These are phyloP conservation scores for Hypoxylon sp. DNA, from an alignment of 2,329 filamentous ascomycete species.

Conservation along the genomic window DNA sequence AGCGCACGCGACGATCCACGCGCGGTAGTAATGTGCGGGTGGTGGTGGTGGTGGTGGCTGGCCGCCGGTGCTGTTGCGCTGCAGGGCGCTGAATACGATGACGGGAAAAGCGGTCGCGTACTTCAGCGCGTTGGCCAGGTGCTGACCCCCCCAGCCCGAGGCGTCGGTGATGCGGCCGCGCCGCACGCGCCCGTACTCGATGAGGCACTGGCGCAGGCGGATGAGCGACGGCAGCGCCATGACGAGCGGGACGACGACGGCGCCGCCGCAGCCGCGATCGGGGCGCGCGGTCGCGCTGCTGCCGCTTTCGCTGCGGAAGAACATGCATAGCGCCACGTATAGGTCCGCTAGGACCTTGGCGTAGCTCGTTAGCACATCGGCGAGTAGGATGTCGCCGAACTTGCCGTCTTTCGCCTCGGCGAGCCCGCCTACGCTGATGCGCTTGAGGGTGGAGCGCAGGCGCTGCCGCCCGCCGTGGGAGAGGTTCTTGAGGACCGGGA, in stretches of 20 bases:
- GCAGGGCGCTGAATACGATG: constrained; percentile 82
- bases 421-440: constrained; percentile 87
- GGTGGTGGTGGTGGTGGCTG: constrained; percentile 58
- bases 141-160: constrained; percentile 83
- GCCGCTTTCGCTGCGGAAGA: constrained; percentile 74
- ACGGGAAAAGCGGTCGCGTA: constrained; percentile 96
- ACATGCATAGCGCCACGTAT: constrained; percentile 93
- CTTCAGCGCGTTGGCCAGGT: constrained; percentile 94
- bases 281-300: constrained; percentile 85
- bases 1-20: constrained; percentile 80
- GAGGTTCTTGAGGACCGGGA: constrained; percentile 72
- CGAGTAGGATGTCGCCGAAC: constrained; percentile 93
- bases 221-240: constrained; percentile 88
- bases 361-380: constrained; percentile 95
- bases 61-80: constrained; percentile 70
- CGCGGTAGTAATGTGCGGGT: constrained; percentile 66
- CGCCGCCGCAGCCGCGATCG: constrained; percentile 85
- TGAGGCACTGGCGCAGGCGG: constrained; percentile 91
- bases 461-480: constrained; percentile 80
- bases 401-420: constrained; percentile 90
- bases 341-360: constrained; percentile 92
- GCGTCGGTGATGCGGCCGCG: constrained; percentile 69
- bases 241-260: constrained; percentile 84
- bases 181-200: constrained; percentile 83
- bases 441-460: constrained; percentile 81